phyloP scores from a whole-genome alignment of 164 flowering plant genomes.

The Cinnamomum chago region DNA sequence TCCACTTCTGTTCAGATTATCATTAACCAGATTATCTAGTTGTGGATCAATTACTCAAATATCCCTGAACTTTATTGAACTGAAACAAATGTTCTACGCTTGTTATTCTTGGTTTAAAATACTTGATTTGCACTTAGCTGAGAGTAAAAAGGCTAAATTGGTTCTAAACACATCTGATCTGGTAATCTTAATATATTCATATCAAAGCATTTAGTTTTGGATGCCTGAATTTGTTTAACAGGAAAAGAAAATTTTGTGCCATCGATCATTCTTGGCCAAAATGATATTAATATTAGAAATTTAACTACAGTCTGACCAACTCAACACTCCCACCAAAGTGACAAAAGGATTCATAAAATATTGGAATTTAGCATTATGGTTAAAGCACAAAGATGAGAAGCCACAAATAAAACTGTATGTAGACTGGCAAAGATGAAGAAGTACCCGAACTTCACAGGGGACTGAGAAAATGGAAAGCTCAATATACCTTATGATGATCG shows the following conservation, averaged over 20 bases:
- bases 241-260: not conserved
- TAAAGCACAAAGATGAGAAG: not conserved
- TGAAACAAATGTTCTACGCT: too few relatives aligned
- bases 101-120: not conserved
- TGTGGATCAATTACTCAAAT: not conserved
- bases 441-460: not conserved
- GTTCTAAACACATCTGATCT: not conserved
- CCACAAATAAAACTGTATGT: not conserved
- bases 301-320: not conserved
- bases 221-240: not conserved
- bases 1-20: not conserved
- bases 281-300: too few relatives aligned
- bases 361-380: too few relatives aligned
- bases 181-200: too few relatives aligned
- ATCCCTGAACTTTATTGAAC: too few relatives aligned
- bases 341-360: not conserved
- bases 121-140: not conserved
- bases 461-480: not conserved
- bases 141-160: not conserved
- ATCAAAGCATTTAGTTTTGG: not conserved
- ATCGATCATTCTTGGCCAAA: too few relatives aligned
- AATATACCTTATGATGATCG: conserved; percentile 76
- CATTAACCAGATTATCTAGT: not conserved
- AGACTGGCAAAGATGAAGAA: not conserved
- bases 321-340: not conserved